phyloP scores from a whole-genome alignment of 352 stramenopile species.

The Pythium guiyangense region DNA sequence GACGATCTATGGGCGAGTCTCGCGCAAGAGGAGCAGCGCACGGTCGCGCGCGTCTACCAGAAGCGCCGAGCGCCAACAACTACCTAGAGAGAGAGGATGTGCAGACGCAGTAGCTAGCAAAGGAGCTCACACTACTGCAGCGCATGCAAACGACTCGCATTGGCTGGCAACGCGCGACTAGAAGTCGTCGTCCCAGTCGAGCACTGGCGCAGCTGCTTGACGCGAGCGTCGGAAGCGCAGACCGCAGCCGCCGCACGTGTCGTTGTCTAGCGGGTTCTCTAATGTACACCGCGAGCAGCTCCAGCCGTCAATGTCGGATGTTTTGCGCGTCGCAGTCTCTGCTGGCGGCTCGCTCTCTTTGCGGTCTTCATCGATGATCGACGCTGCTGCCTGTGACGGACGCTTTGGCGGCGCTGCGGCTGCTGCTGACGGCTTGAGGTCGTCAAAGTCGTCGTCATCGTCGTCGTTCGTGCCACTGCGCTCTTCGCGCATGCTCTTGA shows the following conservation, averaged over 20 bases:
- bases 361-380: slow-evolving; percentile 33
- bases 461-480: not conserved
- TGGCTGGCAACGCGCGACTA: slow-evolving; percentile 7
- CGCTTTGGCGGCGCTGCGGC: not conserved
- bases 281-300: slow-evolving; percentile 78
- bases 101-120: not conserved
- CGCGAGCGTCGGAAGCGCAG: slow-evolving; percentile 66
- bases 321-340: slow-evolving; percentile 10
- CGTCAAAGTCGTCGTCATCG: slow-evolving; percentile 20
- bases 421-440: not conserved
- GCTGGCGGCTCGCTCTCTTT: slow-evolving; percentile 36
- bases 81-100: slow-evolving; percentile 1
- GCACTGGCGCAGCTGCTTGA: slow-evolving; percentile 24
- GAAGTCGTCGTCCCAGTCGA: slow-evolving; percentile 46
- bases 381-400: not conserved
- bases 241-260: slow-evolving; percentile 64
- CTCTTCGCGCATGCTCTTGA: slow-evolving; percentile 21
- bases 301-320: slow-evolving; percentile 28
- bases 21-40: slow-evolving; percentile 16
- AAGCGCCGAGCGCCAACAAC: slow-evolving; percentile 3
- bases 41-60: slow-evolving; percentile 10
- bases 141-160: not conserved
- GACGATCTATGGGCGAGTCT: slow-evolving; percentile 16
- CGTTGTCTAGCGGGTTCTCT: slow-evolving; percentile 49
- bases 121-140: not conserved